A percentile compares a stretch with the other conserved stretches of the same genome.
phyloP scores from a whole-genome alignment of 2,329 filamentous ascomycete genomes.

The Emmonsia crescens region DNA sequence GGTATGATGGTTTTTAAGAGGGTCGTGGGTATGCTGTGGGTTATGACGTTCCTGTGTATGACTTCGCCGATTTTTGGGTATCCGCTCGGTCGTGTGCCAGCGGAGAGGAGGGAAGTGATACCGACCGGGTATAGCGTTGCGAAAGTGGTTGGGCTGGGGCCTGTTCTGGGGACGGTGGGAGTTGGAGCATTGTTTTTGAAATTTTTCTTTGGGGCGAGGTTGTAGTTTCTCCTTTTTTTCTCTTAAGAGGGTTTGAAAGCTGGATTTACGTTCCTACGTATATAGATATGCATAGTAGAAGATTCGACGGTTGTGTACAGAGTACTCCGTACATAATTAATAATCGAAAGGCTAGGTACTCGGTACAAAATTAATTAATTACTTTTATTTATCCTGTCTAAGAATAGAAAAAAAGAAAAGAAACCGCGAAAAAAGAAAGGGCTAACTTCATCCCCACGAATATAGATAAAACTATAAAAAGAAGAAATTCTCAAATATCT shows the following conservation, averaged over 20 bases:
- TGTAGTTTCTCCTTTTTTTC: not conserved
- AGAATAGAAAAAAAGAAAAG: not conserved
- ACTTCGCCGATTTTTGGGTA: not conserved
- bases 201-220: not conserved
- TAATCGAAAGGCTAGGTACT: too few species aligned
- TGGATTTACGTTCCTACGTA: not conserved
- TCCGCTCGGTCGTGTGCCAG: not conserved
- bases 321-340: not conserved
- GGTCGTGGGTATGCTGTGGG: not conserved
- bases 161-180: not conserved
- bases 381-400: not conserved
- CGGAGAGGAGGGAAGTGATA: not conserved
- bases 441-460: not conserved
- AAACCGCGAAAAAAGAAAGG: not conserved
- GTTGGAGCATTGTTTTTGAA: not conserved
- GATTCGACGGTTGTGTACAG: not conserved
- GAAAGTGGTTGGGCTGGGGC: not conserved
- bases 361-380: too few species aligned
- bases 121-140: not conserved
- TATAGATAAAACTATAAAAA: not conserved
- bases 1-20: not conserved
- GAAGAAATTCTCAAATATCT: too few species aligned
- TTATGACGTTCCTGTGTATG: not conserved
- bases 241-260: not conserved
- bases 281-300: not conserved